Base-by-base conservation (phyloP, 78 protist species). In the slime mould (Dictyostelium discoideum) region DNA sequence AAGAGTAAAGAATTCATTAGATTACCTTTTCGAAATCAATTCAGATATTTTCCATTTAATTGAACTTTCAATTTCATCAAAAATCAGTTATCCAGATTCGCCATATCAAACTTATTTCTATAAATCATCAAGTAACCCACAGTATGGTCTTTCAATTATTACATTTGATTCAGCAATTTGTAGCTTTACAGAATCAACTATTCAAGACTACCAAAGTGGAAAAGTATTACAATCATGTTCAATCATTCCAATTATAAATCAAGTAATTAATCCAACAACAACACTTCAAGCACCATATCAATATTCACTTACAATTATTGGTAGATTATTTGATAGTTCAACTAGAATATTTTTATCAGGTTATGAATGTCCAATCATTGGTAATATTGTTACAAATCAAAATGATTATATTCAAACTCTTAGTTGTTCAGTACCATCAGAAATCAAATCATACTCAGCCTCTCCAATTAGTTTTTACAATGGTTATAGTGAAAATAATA, bases 201-300 rank as follows among this genome's bases (percentile, higher is more conserved):
- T 18, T 76, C 57, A 76, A 39, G 48, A 76, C 14, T 76, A 29
- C 14, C 32, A 76, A 37, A 76, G 39, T 76, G 82, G 57, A 18
- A 26, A 76, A 37, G 39, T 76, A 18, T 76, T 76, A 76, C 32
- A 9, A 76, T 76, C 82, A 37, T 76, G 82, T 76, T 42, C 82
- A 76, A 20, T 76, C 9, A 42, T 37, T 76, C 82, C 82, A 39
- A 39, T 76, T 39, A 20, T 76, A 14, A 20, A 76, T 39, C 57
- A 76, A 16, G 48, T 40, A 14, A 29, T 18, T 16, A 39, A 76
- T 39, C 83, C 83, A 76, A 37, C 26, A 0, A 5, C 57, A 40
- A 32, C 50, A n/a, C 13, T 63, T 22, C 22, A n/a, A 63, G 3
- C 42, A n/a, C 32, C 20, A 2, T 9, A 26, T 69, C 77, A 69